phyloP scores from a whole-genome alignment of 2,329 filamentous ascomycete species.

The Sordariomycetes sp. region DNA sequence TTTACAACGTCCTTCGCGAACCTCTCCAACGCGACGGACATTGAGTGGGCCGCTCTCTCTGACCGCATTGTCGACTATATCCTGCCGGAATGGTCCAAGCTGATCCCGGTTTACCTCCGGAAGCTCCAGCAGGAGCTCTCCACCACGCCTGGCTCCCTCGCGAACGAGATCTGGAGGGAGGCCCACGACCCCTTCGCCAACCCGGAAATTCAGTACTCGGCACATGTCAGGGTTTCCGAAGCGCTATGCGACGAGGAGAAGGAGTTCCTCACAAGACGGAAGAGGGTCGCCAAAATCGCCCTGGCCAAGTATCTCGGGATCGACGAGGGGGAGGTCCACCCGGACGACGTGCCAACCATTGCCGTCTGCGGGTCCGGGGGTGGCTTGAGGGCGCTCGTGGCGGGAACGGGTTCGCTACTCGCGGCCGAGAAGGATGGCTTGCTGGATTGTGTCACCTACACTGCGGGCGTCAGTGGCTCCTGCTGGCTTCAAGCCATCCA shows the following conservation, averaged over 20 bases:
- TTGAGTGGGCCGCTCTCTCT: conserved; percentile 43
- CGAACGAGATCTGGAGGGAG: conserved; percentile 88
- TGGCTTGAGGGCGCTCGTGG: conserved; percentile 79
- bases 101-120: conserved; percentile 63
- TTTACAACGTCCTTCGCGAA: conserved; percentile 37
- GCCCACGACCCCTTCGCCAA: conserved; percentile 75
- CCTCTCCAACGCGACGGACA: conserved; percentile 42
- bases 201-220: conserved; percentile 77
- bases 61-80: conserved; percentile 59
- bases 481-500: conserved; percentile 92
- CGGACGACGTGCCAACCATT: conserved; percentile 86
- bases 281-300: conserved; percentile 56
- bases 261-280: conserved; percentile 59
- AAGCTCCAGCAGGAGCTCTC: conserved; percentile 85
- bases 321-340: conserved; percentile 70
- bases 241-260: conserved; percentile 78
- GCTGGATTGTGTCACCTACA: conserved; percentile 91
- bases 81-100: conserved; percentile 71
- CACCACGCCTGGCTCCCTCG: conserved; percentile 76
- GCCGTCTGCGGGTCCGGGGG: conserved; percentile 92
- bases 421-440: conserved; percentile 78
- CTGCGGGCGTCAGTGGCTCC: conserved; percentile 87
- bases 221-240: conserved; percentile 69
- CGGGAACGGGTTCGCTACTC: conserved; percentile 74
- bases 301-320: conserved; percentile 76